Base-by-base conservation (phyloP, 352 stramenopile genomes). In the Elongisporangium undulatum region DNA sequence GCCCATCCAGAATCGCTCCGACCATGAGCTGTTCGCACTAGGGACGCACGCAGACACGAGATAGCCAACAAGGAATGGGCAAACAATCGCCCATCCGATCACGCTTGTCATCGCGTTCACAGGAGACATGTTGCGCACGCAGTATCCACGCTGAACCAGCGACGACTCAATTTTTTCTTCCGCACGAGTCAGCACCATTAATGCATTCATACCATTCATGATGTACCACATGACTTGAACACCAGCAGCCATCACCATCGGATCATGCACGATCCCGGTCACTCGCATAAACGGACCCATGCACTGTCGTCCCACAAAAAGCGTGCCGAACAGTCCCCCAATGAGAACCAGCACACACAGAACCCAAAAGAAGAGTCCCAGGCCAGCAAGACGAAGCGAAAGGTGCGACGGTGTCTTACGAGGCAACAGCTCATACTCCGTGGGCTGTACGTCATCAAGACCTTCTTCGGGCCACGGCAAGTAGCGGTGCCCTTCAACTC, bases 401-500 rank as follows among this genome's bases (percentile, higher is more conserved):
- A 95, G 61, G 49, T 90, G 69, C 6, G 76, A 71, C 15, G 86
- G 85, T 10, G 50, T 75, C 10, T 67, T 59, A 29, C 86, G 77
- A 17, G 72, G 72, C 3, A 95, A 71, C 39, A 94, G 56, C 17
- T 83, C 74, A 55, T 94, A 94, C 61, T 94, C 83, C 49, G 86
- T 71, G 15, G 78, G 71, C 48, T 82, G 72, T 0, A 68, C 63
- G 51, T 94, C 82, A 4, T 94, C 79, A 13, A 94, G 56, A 17
- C 84, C 85, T 58, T 95, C 83, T 69, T 94, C 85, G 9, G 85
- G 85, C 87, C 87, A 94, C 26, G 85, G 85, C 22, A 94, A 64
- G 50, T 94, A 95, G 12, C 85, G 75, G 16, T 85, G 79, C 0
- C 85, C 87, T 54, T 89, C 66, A 16, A 92, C 68, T 29, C 79